Evolutionary conservation across 768 basidiomycete genomes (phyloP).

Genomic region (Leucocoprinus sp.): DNA sequence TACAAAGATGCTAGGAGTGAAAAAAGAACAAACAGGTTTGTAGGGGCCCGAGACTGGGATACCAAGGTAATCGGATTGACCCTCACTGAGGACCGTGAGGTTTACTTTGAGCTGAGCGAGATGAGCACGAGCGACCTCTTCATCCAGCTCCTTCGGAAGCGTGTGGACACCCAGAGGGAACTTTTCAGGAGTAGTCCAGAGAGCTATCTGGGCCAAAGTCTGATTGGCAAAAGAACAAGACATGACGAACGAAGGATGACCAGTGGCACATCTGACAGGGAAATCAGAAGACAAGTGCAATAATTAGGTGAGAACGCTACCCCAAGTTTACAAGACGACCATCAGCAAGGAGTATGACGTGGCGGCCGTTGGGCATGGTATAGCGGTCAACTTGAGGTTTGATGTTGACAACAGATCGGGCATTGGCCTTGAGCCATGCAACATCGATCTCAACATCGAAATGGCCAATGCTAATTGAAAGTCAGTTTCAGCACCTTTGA

Average conservation of each 20-base stretch:
- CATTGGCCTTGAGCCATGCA: conserved; percentile 95
- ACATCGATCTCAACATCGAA: conserved; percentile 93
- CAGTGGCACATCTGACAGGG: conserved; percentile 74
- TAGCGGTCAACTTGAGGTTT: conserved; percentile 99
- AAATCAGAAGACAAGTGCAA: conserved; percentile 11
- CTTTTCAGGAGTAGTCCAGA: conserved; percentile 88
- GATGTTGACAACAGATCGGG: conserved; percentile 75
- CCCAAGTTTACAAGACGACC: conserved; percentile 99
- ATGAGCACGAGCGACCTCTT: conserved; percentile 98
- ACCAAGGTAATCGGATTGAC: conserved; percentile 88
- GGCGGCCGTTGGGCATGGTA: conserved; percentile 87
- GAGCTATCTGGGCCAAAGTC: conserved; percentile 94
- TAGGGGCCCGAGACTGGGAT: conserved; percentile 72
- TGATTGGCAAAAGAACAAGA: conserved; percentile 99
- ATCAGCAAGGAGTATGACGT: conserved; percentile 95
- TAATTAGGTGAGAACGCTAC: conserved; percentile 29
- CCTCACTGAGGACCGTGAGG: conserved; percentile 64
- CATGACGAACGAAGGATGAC: conserved; percentile 99
- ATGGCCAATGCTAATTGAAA: conserved; percentile 59
- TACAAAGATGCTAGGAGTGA: not conserved
- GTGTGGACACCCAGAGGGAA: conserved; percentile 99
- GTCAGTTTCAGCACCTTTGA: not conserved
- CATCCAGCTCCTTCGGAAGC: conserved; percentile 96
- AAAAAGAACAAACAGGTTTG: conserved; percentile 33
- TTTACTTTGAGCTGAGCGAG: conserved; percentile 88